Base-by-base conservation (phyloP, 164 flowering plant species). In the Liriodendron chinense region DNA sequence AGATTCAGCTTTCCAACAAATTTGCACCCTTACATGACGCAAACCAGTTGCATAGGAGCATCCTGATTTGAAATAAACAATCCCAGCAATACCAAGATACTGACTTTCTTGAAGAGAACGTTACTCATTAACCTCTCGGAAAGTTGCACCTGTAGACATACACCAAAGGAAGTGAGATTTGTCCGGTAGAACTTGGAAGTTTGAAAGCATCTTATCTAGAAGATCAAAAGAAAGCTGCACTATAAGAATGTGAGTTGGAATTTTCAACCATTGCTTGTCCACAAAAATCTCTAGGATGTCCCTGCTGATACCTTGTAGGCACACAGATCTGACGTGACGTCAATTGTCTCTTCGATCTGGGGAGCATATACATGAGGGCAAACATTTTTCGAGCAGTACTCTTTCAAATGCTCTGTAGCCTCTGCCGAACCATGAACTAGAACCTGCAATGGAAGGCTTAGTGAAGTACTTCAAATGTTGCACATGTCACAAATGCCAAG, bases 391-490 rank as follows among this genome's bases (percentile, higher is more conserved):
- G 89, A 69, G 85, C 97, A 94, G 76, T 92, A 92, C 75, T 94
- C 93, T 87, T 96, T 96, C 86, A 96, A 82, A 88, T 96, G 99
- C 82, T 96, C 99, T 18, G 98, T 96, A 65, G 97, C 96, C 81
- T 96, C 99, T 16, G 97, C 98, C 72, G 98, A 90, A 80, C 98
- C 99, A 83, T 94, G 99, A 77, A 96, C 94, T 86, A 96, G 84
- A 70, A 96, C 99, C 99, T 96, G 20, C 72, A 66, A 65, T 22
- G 13, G 65, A 18, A 74, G 16, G 34, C 18, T 24, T 63, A 64
- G 24, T 21, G 1, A 34, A n/a, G n/a, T 34, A 61, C 67, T 26
- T 72, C 25, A 7, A 20, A 61, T n/a, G 7, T 64, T 23, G 67
- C 24, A 64, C 67, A 64, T 64, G 14, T 22, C 3, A 14, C 2